Evolutionary conservation across 768 basidiomycete genomes (phyloP).

Genomic region (Amanita exitialis): DNA sequence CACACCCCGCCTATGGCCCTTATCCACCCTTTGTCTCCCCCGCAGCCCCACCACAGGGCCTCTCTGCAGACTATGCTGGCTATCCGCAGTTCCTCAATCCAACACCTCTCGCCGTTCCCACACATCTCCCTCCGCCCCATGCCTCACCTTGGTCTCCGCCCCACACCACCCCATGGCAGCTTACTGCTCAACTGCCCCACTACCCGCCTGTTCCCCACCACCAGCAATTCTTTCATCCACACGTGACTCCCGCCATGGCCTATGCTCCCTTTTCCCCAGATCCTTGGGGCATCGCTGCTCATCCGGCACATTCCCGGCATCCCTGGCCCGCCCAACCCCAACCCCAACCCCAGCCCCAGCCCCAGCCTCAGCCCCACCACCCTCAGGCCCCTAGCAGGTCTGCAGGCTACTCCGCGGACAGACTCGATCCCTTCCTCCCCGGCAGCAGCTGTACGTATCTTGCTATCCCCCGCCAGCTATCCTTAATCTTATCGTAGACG

Average conservation of each 20-base stretch:
- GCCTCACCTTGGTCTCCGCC: constrained; percentile 12
- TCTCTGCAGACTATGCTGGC: constrained; percentile 21
- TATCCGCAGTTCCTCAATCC: constrained; percentile 18
- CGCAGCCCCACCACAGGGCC: constrained; percentile 9
- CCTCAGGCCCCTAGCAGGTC: constrained; percentile 1
- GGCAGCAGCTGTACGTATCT: constrained; percentile 23
- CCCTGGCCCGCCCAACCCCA: constrained; percentile 2
- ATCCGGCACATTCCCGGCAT: not conserved
- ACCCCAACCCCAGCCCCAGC: constrained; percentile 4
- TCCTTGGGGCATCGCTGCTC: constrained; percentile 2
- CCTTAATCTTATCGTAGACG: constrained; percentile 31
- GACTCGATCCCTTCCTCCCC: constrained; percentile 19
- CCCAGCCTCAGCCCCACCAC: constrained; percentile 2
- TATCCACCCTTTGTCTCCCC: constrained; percentile 8
- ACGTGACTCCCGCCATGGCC: not conserved
- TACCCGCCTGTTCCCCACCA: not conserved
- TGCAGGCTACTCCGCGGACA: constrained; percentile 13
- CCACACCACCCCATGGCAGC: constrained; percentile 12
- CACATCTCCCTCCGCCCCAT: constrained; percentile 8
- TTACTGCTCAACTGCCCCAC: constrained; percentile 10
- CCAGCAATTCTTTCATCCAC: not conserved
- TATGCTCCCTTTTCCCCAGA: constrained; percentile 5
- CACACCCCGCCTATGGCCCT: not conserved
- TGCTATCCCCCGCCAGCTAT: not conserved
- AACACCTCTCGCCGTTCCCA: constrained; percentile 8